Conservation (phyloP, 129 eudicot genomes). For the Artemisia annua region DNA sequence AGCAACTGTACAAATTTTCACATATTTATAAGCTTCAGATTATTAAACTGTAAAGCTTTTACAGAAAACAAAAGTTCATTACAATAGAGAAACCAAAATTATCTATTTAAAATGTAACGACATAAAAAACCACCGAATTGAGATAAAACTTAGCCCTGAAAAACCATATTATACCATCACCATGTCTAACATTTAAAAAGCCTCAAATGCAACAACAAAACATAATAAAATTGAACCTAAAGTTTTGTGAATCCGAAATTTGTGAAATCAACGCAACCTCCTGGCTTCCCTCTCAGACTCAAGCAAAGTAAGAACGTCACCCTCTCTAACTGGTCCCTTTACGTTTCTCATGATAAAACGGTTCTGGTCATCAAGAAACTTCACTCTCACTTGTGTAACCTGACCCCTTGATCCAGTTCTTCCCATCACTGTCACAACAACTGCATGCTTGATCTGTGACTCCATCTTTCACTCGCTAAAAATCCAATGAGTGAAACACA, state of each 20-base stretch:
- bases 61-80: no score
- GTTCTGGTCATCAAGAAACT: conserved; percentile 44
- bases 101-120: background rate
- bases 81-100: background rate
- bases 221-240: conserved; percentile 1
- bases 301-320: conserved; percentile 44
- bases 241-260: background rate
- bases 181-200: background rate
- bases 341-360: conserved; percentile 48
- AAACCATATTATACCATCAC: conserved; percentile 14
- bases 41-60: no score
- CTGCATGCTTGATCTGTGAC: conserved; percentile 43
- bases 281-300: conserved; percentile 53
- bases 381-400: conserved; percentile 45
- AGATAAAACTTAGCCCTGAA: background rate
- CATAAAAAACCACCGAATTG: background rate
- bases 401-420: conserved; percentile 49
- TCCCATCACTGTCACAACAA: conserved; percentile 50
- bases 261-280: conserved; percentile 35
- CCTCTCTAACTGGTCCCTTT: conserved; percentile 44
- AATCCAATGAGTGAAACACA: background rate
- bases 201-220: background rate
- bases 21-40: background rate
- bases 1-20: background rate
- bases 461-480: conserved; percentile 36